A percentile compares a stretch with the other conserved stretches of the same genome.
phyloP scores from a whole-genome alignment of 495 filamentous ascomycete genomes.

The Penicillium samsonianum region DNA sequence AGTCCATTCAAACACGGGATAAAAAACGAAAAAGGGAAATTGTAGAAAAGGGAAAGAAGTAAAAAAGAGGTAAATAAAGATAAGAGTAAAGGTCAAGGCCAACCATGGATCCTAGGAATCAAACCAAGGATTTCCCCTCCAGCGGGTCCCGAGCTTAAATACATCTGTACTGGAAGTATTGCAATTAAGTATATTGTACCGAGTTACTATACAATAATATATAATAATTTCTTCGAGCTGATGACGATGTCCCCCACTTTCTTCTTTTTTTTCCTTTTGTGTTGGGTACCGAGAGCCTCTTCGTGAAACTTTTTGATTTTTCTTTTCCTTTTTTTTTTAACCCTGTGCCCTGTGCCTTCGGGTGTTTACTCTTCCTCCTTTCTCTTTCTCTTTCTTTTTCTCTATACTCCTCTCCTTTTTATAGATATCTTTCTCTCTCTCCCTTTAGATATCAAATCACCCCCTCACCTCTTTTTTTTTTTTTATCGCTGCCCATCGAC shows the following conservation, averaged over 20 bases:
- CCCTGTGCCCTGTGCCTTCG: slow-evolving; percentile 9
- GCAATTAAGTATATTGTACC: slow-evolving; percentile 2
- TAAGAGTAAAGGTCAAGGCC: neutral
- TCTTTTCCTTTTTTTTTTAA: slow-evolving; percentile 10
- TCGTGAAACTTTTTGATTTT: slow-evolving; percentile 24
- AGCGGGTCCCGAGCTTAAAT: slow-evolving; percentile 22
- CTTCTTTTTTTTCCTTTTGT: slow-evolving; percentile 15
- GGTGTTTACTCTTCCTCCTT: slow-evolving; percentile 1
- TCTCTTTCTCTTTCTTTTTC: slow-evolving; percentile 12
- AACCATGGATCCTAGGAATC: slow-evolving; percentile 7
- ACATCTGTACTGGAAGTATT: too few relatives aligned
- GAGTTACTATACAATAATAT: slow-evolving; percentile 1
- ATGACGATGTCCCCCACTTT: slow-evolving; percentile 17
- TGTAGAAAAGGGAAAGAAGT: neutral
- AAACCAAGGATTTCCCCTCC: slow-evolving; percentile 15
- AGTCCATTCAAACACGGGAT: neutral
- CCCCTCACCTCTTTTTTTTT: slow-evolving; percentile 5
- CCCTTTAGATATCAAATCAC: neutral
- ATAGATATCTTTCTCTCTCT: slow-evolving; percentile 11
- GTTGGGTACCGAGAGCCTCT: slow-evolving; percentile 34
- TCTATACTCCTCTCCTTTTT: slow-evolving; percentile 15
- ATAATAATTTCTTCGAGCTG: too few relatives aligned
- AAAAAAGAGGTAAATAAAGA: slow-evolving; percentile 12
- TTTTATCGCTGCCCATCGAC: slow-evolving; percentile 27
- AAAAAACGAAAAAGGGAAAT: neutral